Evolutionary conservation across 2,329 filamentous ascomycete genomes (phyloP), one percentile per base, ranked within the genome.

Genomic region (Talaromyces sp.): DNA sequence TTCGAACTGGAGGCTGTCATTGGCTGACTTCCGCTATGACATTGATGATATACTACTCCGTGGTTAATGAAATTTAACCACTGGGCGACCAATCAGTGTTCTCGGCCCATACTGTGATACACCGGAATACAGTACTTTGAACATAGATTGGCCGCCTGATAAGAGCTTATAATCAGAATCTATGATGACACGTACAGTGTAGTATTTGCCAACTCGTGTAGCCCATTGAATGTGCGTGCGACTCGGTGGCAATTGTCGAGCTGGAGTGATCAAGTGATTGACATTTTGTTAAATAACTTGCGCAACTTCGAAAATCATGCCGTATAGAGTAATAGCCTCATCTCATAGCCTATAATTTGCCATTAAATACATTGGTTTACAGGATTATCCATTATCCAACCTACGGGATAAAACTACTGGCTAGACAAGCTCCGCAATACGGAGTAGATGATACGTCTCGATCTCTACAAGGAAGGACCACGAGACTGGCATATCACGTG

Each of bases 401-500:
- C 10, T 19, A 35, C 31, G 45, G 7, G 45, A 10, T 24, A 22
- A 8, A 3, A 35, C 24, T 31, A 27, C 48, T 11, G 48, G 48
- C 27, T 52, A 52, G 8, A 33, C 10, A 27, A 2, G 19, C 47
- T 50, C 27, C 50, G 4, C 35, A 54, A 35, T 22, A 33, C 9
- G 50, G 27, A 54, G 16, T 6, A 54, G 27, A 52, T n/a, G 48
- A 31, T 10, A 56, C 37, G 33, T 56, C 33, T 37, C 52, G 52
- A 56, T 22, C 31, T 56, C 31, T 56, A 56, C 31, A 37, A 39
- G 52, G 52, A 56, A 56, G 8, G 52, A 56, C 52, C 52, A 54
- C 31, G 50, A 56, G 50, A 56, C 50, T 37, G 16, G 14, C 24
- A 31, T 56, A 39, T 56, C 31, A 54, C 50, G 50, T 35, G 50